phyloP scores from a whole-genome alignment of 495 filamentous ascomycete genomes.

The Penicillium mononematosum region DNA sequence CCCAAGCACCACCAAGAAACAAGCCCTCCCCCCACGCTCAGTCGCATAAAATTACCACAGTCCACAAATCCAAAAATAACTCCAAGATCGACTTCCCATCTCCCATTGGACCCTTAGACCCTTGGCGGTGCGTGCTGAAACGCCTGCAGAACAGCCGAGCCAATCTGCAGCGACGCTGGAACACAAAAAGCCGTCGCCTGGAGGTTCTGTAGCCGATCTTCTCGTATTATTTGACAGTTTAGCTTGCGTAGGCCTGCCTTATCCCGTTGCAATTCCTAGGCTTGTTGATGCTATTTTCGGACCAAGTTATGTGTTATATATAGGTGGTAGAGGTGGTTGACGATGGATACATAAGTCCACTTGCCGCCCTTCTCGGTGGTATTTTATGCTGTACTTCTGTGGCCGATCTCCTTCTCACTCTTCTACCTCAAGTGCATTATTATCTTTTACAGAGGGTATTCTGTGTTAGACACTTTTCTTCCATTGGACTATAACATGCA shows the following conservation, averaged over 20 bases:
- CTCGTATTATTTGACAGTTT: slow-evolving; percentile 8
- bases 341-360: background rate
- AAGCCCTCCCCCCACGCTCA: background rate
- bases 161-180: slow-evolving; percentile 12
- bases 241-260: background rate
- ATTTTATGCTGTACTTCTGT: background rate
- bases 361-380: background rate
- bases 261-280: slow-evolving; percentile 1
- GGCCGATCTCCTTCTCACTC: too few species aligned
- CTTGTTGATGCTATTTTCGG: slow-evolving; percentile 11
- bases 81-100: background rate
- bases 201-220: slow-evolving; percentile 4
- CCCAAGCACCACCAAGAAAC: too few species aligned
- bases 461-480: background rate
- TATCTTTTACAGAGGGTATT: background rate
- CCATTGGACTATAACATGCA: slow-evolving; percentile 1
- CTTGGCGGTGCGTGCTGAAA: slow-evolving; percentile 30
- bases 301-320: background rate
- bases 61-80: slow-evolving; percentile 19
- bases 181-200: background rate
- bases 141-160: background rate
- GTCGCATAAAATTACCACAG: background rate
- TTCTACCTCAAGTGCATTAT: background rate
- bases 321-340: background rate
- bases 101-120: slow-evolving; percentile 6